phyloP scores from a whole-genome alignment of 2,329 filamentous ascomycete genomes.

The Colletotrichum truncatum region DNA sequence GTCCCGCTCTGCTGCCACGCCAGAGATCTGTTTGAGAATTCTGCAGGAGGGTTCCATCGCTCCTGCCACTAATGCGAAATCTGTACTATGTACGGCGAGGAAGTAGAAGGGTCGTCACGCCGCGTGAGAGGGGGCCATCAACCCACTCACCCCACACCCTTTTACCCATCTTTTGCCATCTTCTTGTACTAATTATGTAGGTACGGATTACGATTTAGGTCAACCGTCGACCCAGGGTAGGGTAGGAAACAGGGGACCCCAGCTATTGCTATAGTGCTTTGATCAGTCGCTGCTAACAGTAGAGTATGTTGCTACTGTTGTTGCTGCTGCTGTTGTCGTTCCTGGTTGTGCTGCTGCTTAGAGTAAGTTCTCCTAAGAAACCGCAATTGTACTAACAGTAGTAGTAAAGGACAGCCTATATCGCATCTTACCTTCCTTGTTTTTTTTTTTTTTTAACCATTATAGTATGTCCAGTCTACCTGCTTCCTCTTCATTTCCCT shows the following conservation, averaged over 20 bases:
- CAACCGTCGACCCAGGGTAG: no score
- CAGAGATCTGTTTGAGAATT: conserved; percentile 34
- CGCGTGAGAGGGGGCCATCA: conserved; percentile 14
- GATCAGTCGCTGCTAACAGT: no score
- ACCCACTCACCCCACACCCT: not conserved
- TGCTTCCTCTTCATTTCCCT: not conserved
- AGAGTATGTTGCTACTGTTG: no score
- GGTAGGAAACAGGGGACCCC: not conserved
- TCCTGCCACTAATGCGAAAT: conserved; percentile 9
- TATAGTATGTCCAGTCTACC: no score
- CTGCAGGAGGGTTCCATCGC: conserved; percentile 34
- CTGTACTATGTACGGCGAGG: conserved; percentile 15
- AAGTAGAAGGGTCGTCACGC: conserved; percentile 25
- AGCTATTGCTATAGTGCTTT: no score
- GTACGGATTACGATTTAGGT: not conserved
- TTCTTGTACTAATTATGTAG: not conserved
- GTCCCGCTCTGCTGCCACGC: conserved; percentile 24
- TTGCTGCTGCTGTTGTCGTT: no score
- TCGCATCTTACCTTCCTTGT: not conserved
- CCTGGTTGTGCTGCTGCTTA: no score
- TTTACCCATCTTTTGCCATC: not conserved
- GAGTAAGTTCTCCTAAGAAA: no score
- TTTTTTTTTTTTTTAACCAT: no score
- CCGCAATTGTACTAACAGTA: no score
- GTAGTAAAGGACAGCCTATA: no score